Percentiles rank a stretch among this genome's conserved stretches.
phyloP scores from a whole-genome alignment of 768 basidiomycete species.

The Mycena rosella region DNA sequence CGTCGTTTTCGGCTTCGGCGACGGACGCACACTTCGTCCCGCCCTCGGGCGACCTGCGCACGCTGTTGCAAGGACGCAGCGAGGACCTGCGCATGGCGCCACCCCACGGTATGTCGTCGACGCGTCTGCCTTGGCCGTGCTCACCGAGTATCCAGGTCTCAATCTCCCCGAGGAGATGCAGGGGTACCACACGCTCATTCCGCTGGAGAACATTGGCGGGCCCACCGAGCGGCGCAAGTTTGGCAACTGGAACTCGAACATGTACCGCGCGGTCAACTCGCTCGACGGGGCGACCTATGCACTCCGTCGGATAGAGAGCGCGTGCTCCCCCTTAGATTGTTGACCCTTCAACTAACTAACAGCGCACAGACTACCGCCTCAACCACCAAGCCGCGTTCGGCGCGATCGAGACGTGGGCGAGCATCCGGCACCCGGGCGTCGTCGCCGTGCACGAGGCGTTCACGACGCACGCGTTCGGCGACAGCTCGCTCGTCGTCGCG shows the following conservation, averaged over 20 bases:
- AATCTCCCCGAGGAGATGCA: slow-evolving; percentile 89
- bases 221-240: slow-evolving; percentile 77
- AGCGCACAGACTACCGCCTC: slow-evolving; percentile 81
- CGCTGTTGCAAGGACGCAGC: slow-evolving; percentile 65
- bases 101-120: slow-evolving; percentile 47
- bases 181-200: slow-evolving; percentile 89
- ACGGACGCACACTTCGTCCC: slow-evolving; percentile 78
- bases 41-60: slow-evolving; percentile 57
- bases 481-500: slow-evolving; percentile 92
- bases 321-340: slow-evolving; percentile 41
- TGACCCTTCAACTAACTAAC: slow-evolving; percentile 22
- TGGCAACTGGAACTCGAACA: slow-evolving; percentile 86
- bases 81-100: slow-evolving; percentile 71
- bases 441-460: slow-evolving; percentile 91
- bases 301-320: slow-evolving; percentile 90
- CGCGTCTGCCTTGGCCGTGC: slow-evolving; percentile 41
- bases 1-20: slow-evolving; percentile 61
- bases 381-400: slow-evolving; percentile 85
- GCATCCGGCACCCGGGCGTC: slow-evolving; percentile 87
- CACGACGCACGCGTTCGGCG: slow-evolving; percentile 92
- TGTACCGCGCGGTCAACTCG: slow-evolving; percentile 85
- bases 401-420: slow-evolving; percentile 88
- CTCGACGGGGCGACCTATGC: slow-evolving; percentile 84
- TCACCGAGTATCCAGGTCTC: slow-evolving; percentile 50
- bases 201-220: slow-evolving; percentile 69